Evolutionary conservation across 257 asterid species (phyloP).

Genomic region (Solanum dulcamara): DNA sequence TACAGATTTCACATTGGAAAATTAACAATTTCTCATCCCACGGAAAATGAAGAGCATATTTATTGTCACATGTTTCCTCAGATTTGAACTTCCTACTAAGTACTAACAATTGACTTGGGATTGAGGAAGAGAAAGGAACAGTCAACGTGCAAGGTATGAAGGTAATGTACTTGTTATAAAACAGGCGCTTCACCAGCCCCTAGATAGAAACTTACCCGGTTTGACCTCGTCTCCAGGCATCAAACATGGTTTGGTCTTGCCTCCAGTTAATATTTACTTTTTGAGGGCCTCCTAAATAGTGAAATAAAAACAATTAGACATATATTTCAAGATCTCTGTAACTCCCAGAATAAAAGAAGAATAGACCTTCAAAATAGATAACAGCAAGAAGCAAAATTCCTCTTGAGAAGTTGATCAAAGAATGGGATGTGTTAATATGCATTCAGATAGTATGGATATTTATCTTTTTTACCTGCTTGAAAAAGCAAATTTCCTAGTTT

Average conservation of each 20-base stretch:
- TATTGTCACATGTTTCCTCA: background rate
- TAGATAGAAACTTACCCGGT: conserved; percentile 47
- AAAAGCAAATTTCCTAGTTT: conserved; percentile 75
- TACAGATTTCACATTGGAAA: conserved; percentile 1
- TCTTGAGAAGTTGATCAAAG: background rate
- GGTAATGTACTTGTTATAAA: background rate
- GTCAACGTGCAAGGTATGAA: background rate
- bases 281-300: conserved; percentile 67
- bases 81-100: background rate
- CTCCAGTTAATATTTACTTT: conserved; percentile 55
- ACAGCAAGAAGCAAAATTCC: background rate
- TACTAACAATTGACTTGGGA: background rate
- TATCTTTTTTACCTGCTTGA: conserved; percentile 40
- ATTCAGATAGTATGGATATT: background rate
- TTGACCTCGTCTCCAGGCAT: conserved; percentile 69
- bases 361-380: background rate
- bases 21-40: background rate
- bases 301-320: background rate
- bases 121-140: background rate
- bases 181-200: background rate
- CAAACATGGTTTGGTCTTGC: conserved; percentile 58
- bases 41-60: background rate
- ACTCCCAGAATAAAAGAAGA: background rate
- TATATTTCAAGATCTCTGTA: background rate
- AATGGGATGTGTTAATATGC: background rate